These are phyloP conservation scores for Cladosporium phlei DNA, from an alignment of 2,329 filamentous ascomycete genomes.

Conservation along the genomic window DNA sequence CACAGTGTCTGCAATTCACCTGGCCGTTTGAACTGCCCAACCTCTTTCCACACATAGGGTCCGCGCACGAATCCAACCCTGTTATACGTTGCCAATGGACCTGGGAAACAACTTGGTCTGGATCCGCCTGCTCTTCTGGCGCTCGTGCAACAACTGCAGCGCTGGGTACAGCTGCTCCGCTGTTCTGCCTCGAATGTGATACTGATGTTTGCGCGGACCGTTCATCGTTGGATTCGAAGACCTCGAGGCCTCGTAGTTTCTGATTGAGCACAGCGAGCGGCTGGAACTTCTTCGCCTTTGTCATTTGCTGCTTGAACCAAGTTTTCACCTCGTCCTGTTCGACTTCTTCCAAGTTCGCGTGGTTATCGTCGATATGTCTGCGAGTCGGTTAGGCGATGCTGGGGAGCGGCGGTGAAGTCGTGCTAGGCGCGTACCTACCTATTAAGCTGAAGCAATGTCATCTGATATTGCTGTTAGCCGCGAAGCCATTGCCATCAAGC, in stretches of 20 bases:
- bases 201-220: slow-evolving; percentile 35
- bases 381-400: slow-evolving; percentile 16
- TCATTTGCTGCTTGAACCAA: slow-evolving; percentile 93
- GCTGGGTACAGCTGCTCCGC: slow-evolving; percentile 24
- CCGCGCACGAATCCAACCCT: slow-evolving; percentile 74
- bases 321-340: slow-evolving; percentile 93
- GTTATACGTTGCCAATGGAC: slow-evolving; percentile 82
- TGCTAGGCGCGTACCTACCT: slow-evolving; percentile 44
- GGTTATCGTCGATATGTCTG: slow-evolving; percentile 78
- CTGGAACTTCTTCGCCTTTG: slow-evolving; percentile 89
- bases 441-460: slow-evolving; percentile 90
- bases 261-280: slow-evolving; percentile 87
- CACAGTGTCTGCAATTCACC: slow-evolving; percentile 91
- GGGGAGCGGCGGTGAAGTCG: not conserved
- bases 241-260: slow-evolving; percentile 85
- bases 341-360: slow-evolving; percentile 82
- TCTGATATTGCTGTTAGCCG: too few species aligned
- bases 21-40: slow-evolving; percentile 75
- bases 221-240: slow-evolving; percentile 87
- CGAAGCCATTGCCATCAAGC: too few species aligned
- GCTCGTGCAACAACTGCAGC: slow-evolving; percentile 22
- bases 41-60: slow-evolving; percentile 76
- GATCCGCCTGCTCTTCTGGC: slow-evolving; percentile 52
- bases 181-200: slow-evolving; percentile 29
- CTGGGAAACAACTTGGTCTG: slow-evolving; percentile 83